These are phyloP conservation scores for Millerozyma acaciae DNA, from an alignment of 805 yeast genomes.

Conservation along the genomic window DNA sequence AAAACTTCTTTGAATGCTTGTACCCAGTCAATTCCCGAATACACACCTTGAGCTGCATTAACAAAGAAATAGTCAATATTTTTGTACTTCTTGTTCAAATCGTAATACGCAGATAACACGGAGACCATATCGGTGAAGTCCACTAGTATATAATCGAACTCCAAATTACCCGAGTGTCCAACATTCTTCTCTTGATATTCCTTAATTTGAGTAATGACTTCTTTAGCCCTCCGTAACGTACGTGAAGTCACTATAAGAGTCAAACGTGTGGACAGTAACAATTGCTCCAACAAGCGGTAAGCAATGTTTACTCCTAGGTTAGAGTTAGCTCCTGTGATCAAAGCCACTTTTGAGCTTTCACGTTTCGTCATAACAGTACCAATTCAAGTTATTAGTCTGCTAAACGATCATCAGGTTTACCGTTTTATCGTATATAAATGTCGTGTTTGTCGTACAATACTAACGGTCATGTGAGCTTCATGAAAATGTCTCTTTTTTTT, in stretches of 20 bases:
- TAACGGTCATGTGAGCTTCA: too few relatives aligned
- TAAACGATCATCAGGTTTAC: too few relatives aligned
- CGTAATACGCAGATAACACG: slow-evolving; percentile 68
- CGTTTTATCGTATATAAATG: too few relatives aligned
- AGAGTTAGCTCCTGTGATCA: slow-evolving; percentile 43
- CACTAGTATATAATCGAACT: slow-evolving; percentile 84
- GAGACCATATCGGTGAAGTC: slow-evolving; percentile 91
- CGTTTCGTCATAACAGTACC: too few relatives aligned
- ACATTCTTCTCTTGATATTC: slow-evolving; percentile 27
- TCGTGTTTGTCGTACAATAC: too few relatives aligned
- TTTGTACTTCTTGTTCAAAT: slow-evolving; percentile 57
- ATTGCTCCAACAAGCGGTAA: slow-evolving; percentile 63
- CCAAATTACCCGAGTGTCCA: slow-evolving; percentile 54
- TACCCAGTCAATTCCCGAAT: slow-evolving; percentile 82
- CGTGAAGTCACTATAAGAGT: slow-evolving; percentile 88
- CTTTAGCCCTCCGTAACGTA: slow-evolving; percentile 79
- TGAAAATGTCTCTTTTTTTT: too few relatives aligned
- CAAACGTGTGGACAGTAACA: slow-evolving; percentile 50
- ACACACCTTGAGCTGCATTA: slow-evolving; percentile 88
- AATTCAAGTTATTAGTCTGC: too few relatives aligned
- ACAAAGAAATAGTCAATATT: slow-evolving; percentile 76
- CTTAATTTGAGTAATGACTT: slow-evolving; percentile 60
- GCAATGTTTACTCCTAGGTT: slow-evolving; percentile 87
- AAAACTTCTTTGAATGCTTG: slow-evolving; percentile 69
- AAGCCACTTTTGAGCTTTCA: slow-evolving; percentile 36